These are phyloP conservation scores for Calonectria crousiana DNA, from an alignment of 2,329 filamentous ascomycete species.

Conservation along the genomic window DNA sequence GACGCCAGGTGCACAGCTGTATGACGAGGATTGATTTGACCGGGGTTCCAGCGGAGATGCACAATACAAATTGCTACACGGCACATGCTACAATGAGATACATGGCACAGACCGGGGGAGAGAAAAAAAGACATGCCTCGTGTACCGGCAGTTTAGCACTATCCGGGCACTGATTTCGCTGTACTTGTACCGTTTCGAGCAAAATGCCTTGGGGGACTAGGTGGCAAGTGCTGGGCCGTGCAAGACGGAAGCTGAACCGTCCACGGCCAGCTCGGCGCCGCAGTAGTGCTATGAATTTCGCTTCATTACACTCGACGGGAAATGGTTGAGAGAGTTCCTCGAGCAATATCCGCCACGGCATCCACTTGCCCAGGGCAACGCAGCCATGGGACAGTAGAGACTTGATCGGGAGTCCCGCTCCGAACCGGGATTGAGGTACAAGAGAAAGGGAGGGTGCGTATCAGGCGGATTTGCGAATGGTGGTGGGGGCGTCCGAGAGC, in stretches of 20 bases:
- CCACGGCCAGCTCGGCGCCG: neutral
- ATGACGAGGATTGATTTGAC: neutral
- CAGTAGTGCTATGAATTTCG: neutral
- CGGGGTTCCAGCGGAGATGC: neutral
- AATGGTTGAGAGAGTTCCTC: conserved; percentile 17
- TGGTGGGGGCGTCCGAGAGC: conserved; percentile 30
- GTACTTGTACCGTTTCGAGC: neutral
- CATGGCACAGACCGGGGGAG: too few relatives aligned
- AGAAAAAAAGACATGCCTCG: neutral
- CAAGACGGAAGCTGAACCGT: neutral
- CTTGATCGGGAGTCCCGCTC: conserved; percentile 37
- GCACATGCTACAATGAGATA: neutral
- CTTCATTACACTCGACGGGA: conserved; percentile 15
- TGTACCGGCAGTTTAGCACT: neutral
- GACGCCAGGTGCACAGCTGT: neutral
- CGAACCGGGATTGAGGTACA: conserved; percentile 27
- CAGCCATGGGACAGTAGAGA: conserved; percentile 35
- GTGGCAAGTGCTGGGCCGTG: neutral
- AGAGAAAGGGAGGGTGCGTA: neutral
- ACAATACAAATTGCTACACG: neutral
- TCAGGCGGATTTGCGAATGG: conserved; percentile 10
- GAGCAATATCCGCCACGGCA: neutral
- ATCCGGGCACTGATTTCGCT: neutral
- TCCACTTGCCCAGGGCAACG: neutral
- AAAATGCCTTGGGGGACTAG: neutral